Conservation (phyloP, 176 grass and related monocot genomes). For the Hordeum vulgare region DNA sequence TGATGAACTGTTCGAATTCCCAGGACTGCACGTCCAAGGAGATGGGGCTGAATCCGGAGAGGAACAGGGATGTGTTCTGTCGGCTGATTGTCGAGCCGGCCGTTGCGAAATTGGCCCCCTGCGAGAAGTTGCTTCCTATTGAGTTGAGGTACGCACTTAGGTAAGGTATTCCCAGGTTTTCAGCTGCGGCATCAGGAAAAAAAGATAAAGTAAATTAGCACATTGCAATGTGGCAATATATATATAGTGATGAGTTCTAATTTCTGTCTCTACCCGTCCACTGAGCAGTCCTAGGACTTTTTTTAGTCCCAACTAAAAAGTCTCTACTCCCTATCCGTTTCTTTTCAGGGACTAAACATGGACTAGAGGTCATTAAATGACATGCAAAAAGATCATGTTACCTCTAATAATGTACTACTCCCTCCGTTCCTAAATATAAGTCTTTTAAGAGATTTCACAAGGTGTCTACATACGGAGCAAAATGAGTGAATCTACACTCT, state of each 20-base stretch:
- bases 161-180: slow-evolving; percentile 63
- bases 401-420: no score
- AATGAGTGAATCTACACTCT: no score
- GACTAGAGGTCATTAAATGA: no score
- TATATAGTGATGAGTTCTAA: not conserved
- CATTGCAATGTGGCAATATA: not conserved
- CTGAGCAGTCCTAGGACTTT: no score
- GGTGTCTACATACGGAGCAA: no score
- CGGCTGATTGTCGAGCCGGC: slow-evolving; percentile 77
- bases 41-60: slow-evolving; percentile 80
- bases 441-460: no score
- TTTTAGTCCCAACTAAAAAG: no score
- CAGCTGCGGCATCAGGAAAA: slow-evolving; percentile 31
- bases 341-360: no score
- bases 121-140: slow-evolving; percentile 73
- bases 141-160: slow-evolving; percentile 87
- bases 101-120: slow-evolving; percentile 90
- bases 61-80: slow-evolving; percentile 66
- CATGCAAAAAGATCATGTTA: no score
- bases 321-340: no score
- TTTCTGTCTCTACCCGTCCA: not conserved
- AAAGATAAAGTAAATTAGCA: not conserved
- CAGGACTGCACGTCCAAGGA: slow-evolving; percentile 85
- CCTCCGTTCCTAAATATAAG: no score
- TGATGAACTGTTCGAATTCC: slow-evolving; percentile 80